Conservation (phyloP, 208 protist genomes). For the Acanthamoeba divionensis region DNA sequence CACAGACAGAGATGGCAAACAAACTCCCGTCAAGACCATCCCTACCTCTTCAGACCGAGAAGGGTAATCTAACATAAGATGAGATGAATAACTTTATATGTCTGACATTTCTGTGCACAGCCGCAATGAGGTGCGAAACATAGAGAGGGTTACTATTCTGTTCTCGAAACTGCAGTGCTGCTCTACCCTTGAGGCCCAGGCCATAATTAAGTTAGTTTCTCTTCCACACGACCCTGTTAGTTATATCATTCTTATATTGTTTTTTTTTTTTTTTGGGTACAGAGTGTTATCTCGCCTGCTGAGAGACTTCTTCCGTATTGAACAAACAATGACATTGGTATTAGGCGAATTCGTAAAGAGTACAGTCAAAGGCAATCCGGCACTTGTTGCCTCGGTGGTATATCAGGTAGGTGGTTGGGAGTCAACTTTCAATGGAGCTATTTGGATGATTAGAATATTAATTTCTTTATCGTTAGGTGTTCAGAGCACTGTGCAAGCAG, state of each 20-base stretch:
- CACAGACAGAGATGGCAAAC: slow-evolving; percentile 5
- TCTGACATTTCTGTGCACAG: neutral
- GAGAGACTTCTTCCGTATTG: slow-evolving; percentile 31
- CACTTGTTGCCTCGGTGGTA: neutral
- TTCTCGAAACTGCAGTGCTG: neutral
- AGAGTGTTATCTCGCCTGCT: neutral
- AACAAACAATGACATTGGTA: slow-evolving; percentile 16
- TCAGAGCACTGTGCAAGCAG: too few relatives aligned
- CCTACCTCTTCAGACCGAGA: neutral
- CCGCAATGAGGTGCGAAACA: neutral
- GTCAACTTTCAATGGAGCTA: neutral
- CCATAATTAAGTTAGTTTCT: neutral
- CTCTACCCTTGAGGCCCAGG: slow-evolving; percentile 9
- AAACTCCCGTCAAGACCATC: neutral
- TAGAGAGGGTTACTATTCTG: slow-evolving; percentile 33
- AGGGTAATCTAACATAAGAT: neutral
- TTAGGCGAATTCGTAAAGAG: slow-evolving; percentile 27
- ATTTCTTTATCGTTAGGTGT: neutral
- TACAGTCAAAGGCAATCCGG: neutral
- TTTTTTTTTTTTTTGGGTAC: neutral
- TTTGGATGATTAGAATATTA: neutral
- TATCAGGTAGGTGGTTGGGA: neutral
- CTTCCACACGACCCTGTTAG: neutral
- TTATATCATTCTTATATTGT: neutral
- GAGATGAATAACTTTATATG: neutral